A percentile compares a stretch with the other conserved stretches of the same genome.
These are phyloP conservation scores for Hippophae gyantsensis DNA, from an alignment of 306 rosid genomes.

Conservation along the genomic window DNA sequence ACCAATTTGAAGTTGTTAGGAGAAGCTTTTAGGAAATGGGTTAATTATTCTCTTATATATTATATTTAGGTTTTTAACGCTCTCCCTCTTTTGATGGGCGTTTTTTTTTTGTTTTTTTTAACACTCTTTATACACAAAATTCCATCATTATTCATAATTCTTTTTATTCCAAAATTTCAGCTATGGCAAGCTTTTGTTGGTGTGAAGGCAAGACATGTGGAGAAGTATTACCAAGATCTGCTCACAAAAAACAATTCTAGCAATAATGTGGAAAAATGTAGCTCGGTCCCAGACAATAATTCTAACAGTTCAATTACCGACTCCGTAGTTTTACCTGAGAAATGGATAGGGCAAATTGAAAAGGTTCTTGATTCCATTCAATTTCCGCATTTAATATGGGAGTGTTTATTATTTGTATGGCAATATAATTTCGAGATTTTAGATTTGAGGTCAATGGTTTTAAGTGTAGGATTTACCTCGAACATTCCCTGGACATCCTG, in stretches of 20 bases:
- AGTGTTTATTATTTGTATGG: conserved; percentile 1
- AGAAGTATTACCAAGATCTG: conserved; percentile 76
- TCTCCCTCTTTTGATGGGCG: too few species aligned
- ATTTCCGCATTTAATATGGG: conserved; percentile 6
- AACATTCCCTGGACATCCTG: conserved; percentile 99
- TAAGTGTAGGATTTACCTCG: conserved; percentile 86
- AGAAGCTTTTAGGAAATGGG: too few species aligned
- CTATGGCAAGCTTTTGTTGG: conserved; percentile 99
- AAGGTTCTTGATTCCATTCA: conserved; percentile 41
- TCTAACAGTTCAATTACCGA: conserved; percentile 38
- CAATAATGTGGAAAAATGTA: conserved; percentile 34
- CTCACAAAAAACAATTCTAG: conserved; percentile 45
- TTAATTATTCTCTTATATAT: too few species aligned
- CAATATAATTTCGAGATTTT: conserved; percentile 9
- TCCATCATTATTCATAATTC: conserved; percentile 3
- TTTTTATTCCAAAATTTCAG: conserved; percentile 28
- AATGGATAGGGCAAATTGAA: conserved; percentile 99
- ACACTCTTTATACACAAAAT: conserved; percentile 5
- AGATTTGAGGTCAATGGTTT: conserved; percentile 14
- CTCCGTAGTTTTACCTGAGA: conserved; percentile 51
- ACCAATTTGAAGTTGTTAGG: too few species aligned
- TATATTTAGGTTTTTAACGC: too few species aligned
- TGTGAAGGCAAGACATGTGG: conserved; percentile 59
- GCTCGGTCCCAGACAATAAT: conserved; percentile 30
- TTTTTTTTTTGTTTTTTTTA: too few species aligned